Percentiles rank a stretch among this genome's conserved stretches.
phyloP scores from a whole-genome alignment of 192 early-diverging fungal species.

The Podila epicladia region DNA sequence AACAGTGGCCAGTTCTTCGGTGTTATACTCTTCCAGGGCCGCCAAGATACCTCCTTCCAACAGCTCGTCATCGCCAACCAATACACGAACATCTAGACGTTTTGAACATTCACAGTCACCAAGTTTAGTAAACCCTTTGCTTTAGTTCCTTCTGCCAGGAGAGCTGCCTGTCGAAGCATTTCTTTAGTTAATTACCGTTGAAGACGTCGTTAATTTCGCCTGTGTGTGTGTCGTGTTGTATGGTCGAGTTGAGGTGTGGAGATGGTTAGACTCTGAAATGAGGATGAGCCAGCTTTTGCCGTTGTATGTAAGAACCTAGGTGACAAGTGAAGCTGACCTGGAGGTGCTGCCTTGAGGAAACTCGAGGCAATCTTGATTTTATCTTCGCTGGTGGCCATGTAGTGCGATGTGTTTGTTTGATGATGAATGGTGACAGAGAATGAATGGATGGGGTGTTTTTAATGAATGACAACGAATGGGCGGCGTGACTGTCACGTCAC shows the following conservation, averaged over 20 bases:
- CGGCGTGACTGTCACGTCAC: neutral
- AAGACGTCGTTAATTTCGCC: constrained; percentile 94
- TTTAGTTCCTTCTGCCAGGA: too few species aligned
- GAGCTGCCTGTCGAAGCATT: too few species aligned
- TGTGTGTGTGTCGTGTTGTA: constrained; percentile 3
- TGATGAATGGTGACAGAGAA: neutral
- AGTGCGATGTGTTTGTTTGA: neutral
- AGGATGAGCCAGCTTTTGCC: too few species aligned
- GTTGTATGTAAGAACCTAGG: neutral
- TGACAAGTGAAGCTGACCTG: constrained; percentile 61
- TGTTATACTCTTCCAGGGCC: constrained; percentile 86
- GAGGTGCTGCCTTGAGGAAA: constrained; percentile 89
- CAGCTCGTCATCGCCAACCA: constrained; percentile 82
- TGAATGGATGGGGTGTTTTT: neutral
- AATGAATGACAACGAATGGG: neutral
- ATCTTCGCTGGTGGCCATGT: constrained; percentile 61
- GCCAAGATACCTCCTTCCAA: constrained; percentile 72
- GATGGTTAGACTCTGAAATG: too few species aligned
- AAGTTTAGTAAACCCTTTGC: too few species aligned
- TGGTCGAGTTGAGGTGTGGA: neutral
- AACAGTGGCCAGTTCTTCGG: constrained; percentile 81
- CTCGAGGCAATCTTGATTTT: constrained; percentile 79
- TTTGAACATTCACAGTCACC: too few species aligned
- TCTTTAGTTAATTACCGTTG: constrained; percentile 73
- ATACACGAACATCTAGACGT: constrained; percentile 82